These are phyloP conservation scores for Vicia villosa DNA, from an alignment of 306 rosid species.

Conservation along the genomic window DNA sequence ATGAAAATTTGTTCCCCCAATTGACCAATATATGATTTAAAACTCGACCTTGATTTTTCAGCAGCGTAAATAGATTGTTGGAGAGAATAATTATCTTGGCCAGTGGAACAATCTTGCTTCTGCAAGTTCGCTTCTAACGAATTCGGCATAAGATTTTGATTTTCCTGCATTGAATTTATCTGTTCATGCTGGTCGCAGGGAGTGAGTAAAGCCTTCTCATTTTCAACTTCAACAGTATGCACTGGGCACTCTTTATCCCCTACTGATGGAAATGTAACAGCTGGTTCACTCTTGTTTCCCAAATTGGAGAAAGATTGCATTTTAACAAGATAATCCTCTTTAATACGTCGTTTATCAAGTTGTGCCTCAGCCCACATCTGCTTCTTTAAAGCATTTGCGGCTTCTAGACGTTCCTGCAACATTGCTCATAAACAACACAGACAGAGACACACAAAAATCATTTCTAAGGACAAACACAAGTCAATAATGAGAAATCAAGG, in stretches of 20 bases:
- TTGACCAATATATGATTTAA: constrained; percentile 65
- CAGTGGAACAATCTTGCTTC: constrained; percentile 50
- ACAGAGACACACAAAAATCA: neutral
- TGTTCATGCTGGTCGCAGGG: constrained; percentile 42
- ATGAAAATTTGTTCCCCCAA: constrained; percentile 70
- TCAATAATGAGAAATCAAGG: neutral
- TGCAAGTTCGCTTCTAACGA: constrained; percentile 49
- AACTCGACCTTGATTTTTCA: constrained; percentile 60
- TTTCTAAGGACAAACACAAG: constrained; percentile 2
- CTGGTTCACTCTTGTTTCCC: constrained; percentile 48
- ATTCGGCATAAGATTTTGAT: constrained; percentile 38
- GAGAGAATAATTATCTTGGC: constrained; percentile 44
- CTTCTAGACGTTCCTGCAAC: constrained; percentile 82
- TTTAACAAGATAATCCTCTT: constrained; percentile 56
- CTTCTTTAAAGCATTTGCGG: constrained; percentile 77
- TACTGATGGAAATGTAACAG: constrained; percentile 35
- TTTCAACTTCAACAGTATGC: constrained; percentile 35
- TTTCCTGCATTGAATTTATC: constrained; percentile 38
- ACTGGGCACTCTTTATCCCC: constrained; percentile 49
- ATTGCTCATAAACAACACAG: constrained; percentile 23
- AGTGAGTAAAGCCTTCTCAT: constrained; percentile 37
- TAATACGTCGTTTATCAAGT: constrained; percentile 67
- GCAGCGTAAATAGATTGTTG: constrained; percentile 53
- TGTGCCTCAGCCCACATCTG: constrained; percentile 77
- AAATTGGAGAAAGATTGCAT: constrained; percentile 36